These are phyloP conservation scores for Cladosporium sp. DNA, from an alignment of 2,329 filamentous ascomycete species.

Conservation along the genomic window DNA sequence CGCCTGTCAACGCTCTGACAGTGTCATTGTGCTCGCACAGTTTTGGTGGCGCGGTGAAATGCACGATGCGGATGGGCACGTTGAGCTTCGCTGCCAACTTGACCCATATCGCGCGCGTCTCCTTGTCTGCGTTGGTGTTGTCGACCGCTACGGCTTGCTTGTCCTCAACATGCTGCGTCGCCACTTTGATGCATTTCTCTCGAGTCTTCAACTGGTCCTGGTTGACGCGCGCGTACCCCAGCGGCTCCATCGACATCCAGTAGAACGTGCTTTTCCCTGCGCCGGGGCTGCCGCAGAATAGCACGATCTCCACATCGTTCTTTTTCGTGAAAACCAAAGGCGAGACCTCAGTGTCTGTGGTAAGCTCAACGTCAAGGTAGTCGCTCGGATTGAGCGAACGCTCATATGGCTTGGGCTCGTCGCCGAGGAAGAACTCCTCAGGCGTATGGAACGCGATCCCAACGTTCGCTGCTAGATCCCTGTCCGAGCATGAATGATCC, in stretches of 20 bases:
- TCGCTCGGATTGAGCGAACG: slow-evolving; percentile 70
- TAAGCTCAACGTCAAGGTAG: slow-evolving; percentile 45
- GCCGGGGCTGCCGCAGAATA: slow-evolving; percentile 87
- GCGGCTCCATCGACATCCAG: slow-evolving; percentile 71
- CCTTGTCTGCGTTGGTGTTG: slow-evolving; percentile 88
- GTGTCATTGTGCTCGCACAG: slow-evolving; percentile 84
- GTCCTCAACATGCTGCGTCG: slow-evolving; percentile 63
- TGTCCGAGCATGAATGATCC: slow-evolving; percentile 62
- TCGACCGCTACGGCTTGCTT: slow-evolving; percentile 77
- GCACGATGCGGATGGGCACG: slow-evolving; percentile 79
- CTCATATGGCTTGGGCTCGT: slow-evolving; percentile 64
- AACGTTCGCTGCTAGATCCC: slow-evolving; percentile 81
- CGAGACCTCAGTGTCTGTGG: slow-evolving; percentile 31
- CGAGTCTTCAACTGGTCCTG: slow-evolving; percentile 82
- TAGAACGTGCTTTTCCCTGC: slow-evolving; percentile 92
- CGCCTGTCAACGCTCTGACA: slow-evolving; percentile 66
- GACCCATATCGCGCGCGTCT: slow-evolving; percentile 77
- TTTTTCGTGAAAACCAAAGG: slow-evolving; percentile 54
- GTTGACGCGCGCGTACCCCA: slow-evolving; percentile 83
- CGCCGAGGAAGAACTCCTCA: slow-evolving; percentile 83
- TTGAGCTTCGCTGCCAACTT: slow-evolving; percentile 68
- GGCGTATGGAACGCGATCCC: slow-evolving; percentile 81
- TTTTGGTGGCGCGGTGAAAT: slow-evolving; percentile 71
- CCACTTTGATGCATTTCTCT: slow-evolving; percentile 69
- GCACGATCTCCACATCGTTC: slow-evolving; percentile 69